Evolutionary conservation across 2,329 filamentous ascomycete species (phyloP), one percentile per base, ranked within the genome.

Genomic region (Ophiostoma piceae): DNA sequence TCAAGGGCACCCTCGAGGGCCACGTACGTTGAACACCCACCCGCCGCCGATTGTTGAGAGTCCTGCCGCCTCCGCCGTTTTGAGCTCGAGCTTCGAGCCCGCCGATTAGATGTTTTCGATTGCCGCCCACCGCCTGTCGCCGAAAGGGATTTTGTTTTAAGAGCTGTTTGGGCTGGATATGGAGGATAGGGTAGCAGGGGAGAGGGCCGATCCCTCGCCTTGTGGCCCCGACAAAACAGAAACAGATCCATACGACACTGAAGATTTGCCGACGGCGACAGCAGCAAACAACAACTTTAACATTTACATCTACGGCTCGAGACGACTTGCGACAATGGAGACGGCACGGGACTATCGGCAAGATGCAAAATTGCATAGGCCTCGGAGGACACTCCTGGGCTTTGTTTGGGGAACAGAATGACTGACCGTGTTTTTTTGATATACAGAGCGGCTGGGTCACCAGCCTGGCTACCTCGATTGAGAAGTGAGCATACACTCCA

Each of bases 1-100:
- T 95, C 84, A 94, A 94, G 87, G 92, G 92, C 83, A 95, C 92
- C 87, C 92, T 96, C 83, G 92, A 95, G 90, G 94, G 94, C 90
- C 94, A 98, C 90, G 86, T 88, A 87, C 81, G 86, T 88, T 71
- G 70, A 67, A n/a, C 35, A 60, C 43, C 64, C 64, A 43, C 37
- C 64, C 12, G 26, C 47, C 35, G 35, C 37, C 64, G 9, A 16
- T 26, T 41, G 41, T 66, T 43, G 62, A 41, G 64, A 66, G 35
- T 66, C 64, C n/a, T 64, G 60, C 60, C 60, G 32, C 60, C 60
- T 37, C 60, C 32, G 60, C 11, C 16, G n/a, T 51, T 7, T n/a
- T 51, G 26, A 62, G 57, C 57, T 62, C 32, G 35, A 35, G 35
- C 35, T 62, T 62, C 26, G 51, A 62, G 57, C 12, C 57, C 57